Conservation (phyloP, 2,329 filamentous ascomycete species). For the Neoscytalidium dimidiatum region DNA sequence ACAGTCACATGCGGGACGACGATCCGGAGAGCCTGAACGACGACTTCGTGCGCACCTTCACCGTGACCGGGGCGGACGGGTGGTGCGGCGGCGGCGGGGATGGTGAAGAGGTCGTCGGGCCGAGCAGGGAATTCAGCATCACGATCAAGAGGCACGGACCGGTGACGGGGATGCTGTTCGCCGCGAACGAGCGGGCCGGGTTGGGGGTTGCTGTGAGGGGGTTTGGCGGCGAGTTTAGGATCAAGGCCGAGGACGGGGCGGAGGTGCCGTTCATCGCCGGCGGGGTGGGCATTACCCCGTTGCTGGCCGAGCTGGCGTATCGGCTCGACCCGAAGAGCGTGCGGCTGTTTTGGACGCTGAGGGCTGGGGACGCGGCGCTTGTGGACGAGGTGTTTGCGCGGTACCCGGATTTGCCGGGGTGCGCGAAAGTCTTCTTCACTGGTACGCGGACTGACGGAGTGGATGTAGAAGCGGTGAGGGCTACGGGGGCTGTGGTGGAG, state of each 20-base stretch:
- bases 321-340: constrained; percentile 51
- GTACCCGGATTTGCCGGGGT: constrained; percentile 53
- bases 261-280: constrained; percentile 66
- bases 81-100: neutral
- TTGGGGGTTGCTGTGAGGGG: constrained; percentile 70
- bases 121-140: constrained; percentile 60
- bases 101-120: neutral
- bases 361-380: constrained; percentile 62
- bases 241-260: constrained; percentile 20
- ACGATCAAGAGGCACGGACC: constrained; percentile 66
- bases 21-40: constrained; percentile 82
- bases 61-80: constrained; percentile 64
- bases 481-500: constrained; percentile 28
- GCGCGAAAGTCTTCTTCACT: constrained; percentile 67
- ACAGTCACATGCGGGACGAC: constrained; percentile 80
- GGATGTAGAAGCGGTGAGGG: constrained; percentile 40
- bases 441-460: constrained; percentile 37
- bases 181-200: constrained; percentile 25
- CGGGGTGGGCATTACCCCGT: constrained; percentile 81
- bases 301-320: constrained; percentile 66
- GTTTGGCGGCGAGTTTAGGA: constrained; percentile 66
- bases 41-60: constrained; percentile 82
- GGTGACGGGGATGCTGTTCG: constrained; percentile 67
- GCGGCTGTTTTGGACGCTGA: constrained; percentile 68
- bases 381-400: constrained; percentile 60